These are phyloP conservation scores for Diatrype stigma DNA, from an alignment of 2,329 filamentous ascomycete species.

Conservation along the genomic window DNA sequence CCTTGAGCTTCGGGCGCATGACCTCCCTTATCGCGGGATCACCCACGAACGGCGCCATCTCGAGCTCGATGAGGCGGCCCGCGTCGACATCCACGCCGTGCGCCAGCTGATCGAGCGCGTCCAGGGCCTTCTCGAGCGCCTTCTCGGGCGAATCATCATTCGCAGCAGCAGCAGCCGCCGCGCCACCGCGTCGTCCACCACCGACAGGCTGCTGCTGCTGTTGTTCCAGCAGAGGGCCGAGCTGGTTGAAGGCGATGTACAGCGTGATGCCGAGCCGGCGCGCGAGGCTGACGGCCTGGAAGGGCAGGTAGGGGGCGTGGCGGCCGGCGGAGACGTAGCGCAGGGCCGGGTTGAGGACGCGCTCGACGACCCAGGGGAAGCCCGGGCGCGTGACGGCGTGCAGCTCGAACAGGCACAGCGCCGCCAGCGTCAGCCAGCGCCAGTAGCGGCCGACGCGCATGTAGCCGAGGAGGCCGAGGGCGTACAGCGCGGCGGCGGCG, in stretches of 20 bases:
- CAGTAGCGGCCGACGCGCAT: constrained; percentile 64
- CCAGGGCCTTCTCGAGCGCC: constrained; percentile 57
- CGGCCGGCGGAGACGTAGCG: constrained; percentile 26
- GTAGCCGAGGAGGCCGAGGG: constrained; percentile 62
- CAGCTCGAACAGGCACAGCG: constrained; percentile 53
- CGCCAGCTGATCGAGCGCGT: constrained; percentile 59
- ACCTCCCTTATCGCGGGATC: constrained; percentile 61
- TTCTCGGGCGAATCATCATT: constrained; percentile 39
- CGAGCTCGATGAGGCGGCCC: constrained; percentile 66
- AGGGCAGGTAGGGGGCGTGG: constrained; percentile 70
- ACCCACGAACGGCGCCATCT: constrained; percentile 76
- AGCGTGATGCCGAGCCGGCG: constrained; percentile 73
- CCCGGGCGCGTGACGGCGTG: constrained; percentile 51
- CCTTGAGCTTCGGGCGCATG: constrained; percentile 69
- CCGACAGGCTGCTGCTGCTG: constrained; percentile 23
- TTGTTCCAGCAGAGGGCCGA: constrained; percentile 62
- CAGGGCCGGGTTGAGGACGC: constrained; percentile 41
- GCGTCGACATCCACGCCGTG: constrained; percentile 65
- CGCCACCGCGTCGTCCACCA: constrained; percentile 6
- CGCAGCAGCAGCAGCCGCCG: constrained; percentile 3
- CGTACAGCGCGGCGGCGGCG: constrained; percentile 54
- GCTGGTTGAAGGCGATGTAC: constrained; percentile 78
- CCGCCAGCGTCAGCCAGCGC: constrained; percentile 56
- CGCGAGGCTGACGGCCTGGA: constrained; percentile 73
- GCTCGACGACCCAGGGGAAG: constrained; percentile 42